phyloP scores from a whole-genome alignment of 176 grass and related monocot species.

The Lolium multiflorum region DNA sequence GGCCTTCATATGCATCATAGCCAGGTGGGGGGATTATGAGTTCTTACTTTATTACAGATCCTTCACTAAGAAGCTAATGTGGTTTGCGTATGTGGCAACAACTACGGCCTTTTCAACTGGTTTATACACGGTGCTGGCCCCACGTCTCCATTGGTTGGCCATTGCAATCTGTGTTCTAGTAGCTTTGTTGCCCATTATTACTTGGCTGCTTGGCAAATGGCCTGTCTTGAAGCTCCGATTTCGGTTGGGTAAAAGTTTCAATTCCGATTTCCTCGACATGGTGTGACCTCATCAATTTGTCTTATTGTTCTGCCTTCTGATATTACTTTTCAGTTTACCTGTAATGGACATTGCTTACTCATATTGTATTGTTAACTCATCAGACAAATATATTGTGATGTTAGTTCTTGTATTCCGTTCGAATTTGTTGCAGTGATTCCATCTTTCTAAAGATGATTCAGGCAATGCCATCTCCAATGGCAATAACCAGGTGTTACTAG shows the following conservation, averaged over 20 bases:
- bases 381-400: background rate
- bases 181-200: slow-evolving; percentile 4
- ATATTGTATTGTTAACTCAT: background rate
- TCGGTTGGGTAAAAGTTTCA: background rate
- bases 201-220: background rate
- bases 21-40: background rate
- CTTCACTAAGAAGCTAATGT: slow-evolving; percentile 24
- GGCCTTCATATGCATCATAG: background rate
- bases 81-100: slow-evolving; percentile 14
- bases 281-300: background rate
- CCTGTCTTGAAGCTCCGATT: background rate
- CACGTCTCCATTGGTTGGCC: background rate
- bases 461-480: background rate
- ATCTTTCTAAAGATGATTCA: background rate
- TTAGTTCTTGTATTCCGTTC: background rate
- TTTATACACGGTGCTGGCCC: background rate
- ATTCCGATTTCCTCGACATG: background rate
- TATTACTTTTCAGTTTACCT: background rate
- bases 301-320: background rate
- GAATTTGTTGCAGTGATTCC: background rate
- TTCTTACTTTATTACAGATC: slow-evolving; percentile 29
- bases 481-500: slow-evolving; percentile 5
- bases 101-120: slow-evolving; percentile 10
- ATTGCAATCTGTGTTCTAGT: background rate
- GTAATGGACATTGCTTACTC: background rate